A percentile compares a stretch with the other conserved stretches of the same genome.
Conservation (phyloP, 371 early-diverging fungal species). For the Coemansia sp. region DNA sequence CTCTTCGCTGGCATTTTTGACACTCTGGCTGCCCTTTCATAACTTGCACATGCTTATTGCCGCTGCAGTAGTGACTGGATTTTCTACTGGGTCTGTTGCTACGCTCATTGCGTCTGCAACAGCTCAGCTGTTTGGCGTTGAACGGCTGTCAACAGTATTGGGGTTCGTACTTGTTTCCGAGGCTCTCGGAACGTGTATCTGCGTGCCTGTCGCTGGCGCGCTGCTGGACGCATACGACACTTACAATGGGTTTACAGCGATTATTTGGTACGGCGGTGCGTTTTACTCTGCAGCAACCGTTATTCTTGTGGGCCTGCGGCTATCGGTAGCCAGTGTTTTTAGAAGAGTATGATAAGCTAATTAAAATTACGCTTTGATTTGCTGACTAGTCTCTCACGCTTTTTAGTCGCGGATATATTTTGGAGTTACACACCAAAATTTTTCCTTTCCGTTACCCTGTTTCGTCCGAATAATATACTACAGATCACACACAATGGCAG, state of each 20-base stretch:
- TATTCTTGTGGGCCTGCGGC: neutral
- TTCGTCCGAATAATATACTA: neutral
- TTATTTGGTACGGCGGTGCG: neutral
- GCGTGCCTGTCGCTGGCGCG: neutral
- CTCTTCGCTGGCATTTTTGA: neutral
- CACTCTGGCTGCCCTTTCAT: neutral
- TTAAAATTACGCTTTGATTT: neutral
- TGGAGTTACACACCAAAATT: neutral
- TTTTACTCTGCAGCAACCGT: neutral
- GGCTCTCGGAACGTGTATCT: neutral
- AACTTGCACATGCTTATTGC: neutral
- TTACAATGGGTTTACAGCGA: neutral
- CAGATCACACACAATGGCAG: neutral
- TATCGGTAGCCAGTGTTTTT: neutral
- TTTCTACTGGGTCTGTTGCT: neutral
- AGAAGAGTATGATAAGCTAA: neutral
- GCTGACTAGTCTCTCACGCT: neutral
- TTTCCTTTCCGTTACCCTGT: neutral
- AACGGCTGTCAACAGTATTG: neutral
- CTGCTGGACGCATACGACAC: neutral
- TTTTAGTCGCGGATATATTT: neutral
- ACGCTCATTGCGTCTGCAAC: neutral
- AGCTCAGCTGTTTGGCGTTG: neutral
- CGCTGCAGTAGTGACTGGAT: neutral
- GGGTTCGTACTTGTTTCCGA: neutral